Base-by-base conservation (phyloP, 2,329 filamentous ascomycete genomes). In the Bertia moriformis region DNA sequence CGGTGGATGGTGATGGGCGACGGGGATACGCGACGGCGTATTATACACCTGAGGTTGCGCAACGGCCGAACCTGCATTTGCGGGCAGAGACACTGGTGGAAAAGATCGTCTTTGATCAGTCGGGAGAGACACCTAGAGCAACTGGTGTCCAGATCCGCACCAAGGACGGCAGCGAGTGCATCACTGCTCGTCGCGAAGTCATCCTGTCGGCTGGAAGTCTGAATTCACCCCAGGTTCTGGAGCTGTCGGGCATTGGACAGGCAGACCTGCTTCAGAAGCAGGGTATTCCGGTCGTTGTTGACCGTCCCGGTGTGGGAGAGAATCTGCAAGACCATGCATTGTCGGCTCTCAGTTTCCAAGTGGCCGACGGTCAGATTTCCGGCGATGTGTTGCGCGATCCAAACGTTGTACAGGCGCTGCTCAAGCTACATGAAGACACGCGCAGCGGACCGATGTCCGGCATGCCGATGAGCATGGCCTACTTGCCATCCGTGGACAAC, bases 301-400 rank as follows among this genome's bases (percentile, higher is more conserved):
- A 64, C 33, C 59, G 65, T 32, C 53, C 60, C 14, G 57, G 59
- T 39, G 63, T 69, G 2, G 65, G 66, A 17, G 55, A 60, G 41
- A 57, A 65, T 41, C 54, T 67, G 42, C 63, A 66, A 43, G 64
- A 69, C 43, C 63, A 69, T n/a, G 10, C 10, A 10, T 10, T n/a
- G 10, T 10, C 10, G 10, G n/a, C 10, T n/a, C 10, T 29, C 24
- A 29, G 24, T n/a, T 29, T 29, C 24, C 10, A 51, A 19, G 38
- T 51, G 4, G 44, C 43, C 5, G 45, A 52, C 14, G 44, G 43
- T 2, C 47, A 51, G 17, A 14, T 46, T 14, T 50, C 51, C 1
- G 46, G 44, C 4, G 51, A 54, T 22, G 41, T 48, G 13, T 35
- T 51, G 39, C 49, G 46, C 4, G 44, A 52, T 33, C 47, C 47